Evolutionary conservation across 2,329 filamentous ascomycete species (phyloP).

Genomic region (Lasiodiplodia hormozganensis): DNA sequence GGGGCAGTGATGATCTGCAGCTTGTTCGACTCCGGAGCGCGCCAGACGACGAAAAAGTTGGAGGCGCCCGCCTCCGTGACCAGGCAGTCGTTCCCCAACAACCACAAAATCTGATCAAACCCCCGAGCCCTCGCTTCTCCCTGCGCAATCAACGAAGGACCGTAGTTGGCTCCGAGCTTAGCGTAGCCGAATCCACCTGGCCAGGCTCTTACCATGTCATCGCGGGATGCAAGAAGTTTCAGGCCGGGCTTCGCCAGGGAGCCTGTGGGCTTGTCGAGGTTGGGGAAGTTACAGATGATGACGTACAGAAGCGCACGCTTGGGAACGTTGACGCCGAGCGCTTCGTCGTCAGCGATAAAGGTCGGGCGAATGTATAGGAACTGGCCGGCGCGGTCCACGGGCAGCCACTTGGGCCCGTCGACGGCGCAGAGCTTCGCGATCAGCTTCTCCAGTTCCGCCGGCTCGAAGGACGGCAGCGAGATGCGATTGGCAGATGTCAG

Average conservation of each 20-base stretch:
- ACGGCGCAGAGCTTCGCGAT: conserved; percentile 73
- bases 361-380: conserved; percentile 89
- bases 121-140: conserved; percentile 74
- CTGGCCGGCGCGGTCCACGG: conserved; percentile 68
- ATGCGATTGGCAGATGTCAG: conserved; percentile 65
- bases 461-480: conserved; percentile 76
- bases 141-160: conserved; percentile 80
- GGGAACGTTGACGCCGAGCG: conserved; percentile 81
- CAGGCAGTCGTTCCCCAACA: conserved; percentile 77
- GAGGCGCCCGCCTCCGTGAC: conserved; percentile 92
- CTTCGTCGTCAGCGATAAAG: conserved; percentile 81
- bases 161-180: conserved; percentile 94
- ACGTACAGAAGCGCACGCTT: conserved; percentile 88
- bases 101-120: conserved; percentile 92
- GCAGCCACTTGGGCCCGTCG: conserved; percentile 81
- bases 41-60: conserved; percentile 91
- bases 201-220: conserved; percentile 90
- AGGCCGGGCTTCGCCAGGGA: conserved; percentile 47
- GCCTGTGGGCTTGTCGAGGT: conserved; percentile 44
- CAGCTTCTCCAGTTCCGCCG: conserved; percentile 74
- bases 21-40: conserved; percentile 64
- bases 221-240: conserved; percentile 77
- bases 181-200: conserved; percentile 91
- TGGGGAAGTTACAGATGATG: conserved; percentile 62
- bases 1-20: conserved; percentile 82